A percentile compares a stretch with the other conserved stretches of the same genome.
phyloP scores from a whole-genome alignment of 208 protist genomes.

The Crithidia fasciculata region DNA sequence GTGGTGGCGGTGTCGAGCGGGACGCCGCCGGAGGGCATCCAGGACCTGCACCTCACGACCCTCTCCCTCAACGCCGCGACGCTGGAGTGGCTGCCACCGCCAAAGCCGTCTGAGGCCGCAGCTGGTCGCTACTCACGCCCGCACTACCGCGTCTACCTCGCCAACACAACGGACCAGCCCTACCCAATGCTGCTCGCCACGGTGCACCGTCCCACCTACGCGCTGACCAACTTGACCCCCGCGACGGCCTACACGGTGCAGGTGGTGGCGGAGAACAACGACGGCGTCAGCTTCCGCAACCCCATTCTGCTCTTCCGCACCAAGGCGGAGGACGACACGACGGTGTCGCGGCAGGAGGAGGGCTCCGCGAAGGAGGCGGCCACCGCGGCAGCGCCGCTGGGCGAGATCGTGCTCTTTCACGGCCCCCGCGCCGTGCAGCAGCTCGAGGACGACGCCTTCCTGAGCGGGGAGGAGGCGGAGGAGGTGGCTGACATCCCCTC shows the following conservation, averaged over 20 bases:
- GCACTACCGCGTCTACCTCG: constrained; percentile 75
- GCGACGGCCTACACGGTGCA: constrained; percentile 84
- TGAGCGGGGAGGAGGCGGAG: not conserved
- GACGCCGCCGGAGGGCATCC: constrained; percentile 82
- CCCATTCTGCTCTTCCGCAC: constrained; percentile 81
- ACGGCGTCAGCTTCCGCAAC: constrained; percentile 88
- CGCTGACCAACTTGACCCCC: constrained; percentile 62
- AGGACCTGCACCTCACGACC: constrained; percentile 55
- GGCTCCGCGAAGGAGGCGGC: constrained; percentile 1
- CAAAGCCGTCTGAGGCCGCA: constrained; percentile 26
- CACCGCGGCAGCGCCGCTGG: constrained; percentile 9
- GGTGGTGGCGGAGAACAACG: constrained; percentile 79
- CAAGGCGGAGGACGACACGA: constrained; percentile 58
- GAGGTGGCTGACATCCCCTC: constrained; percentile 33
- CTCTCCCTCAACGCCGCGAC: constrained; percentile 65
- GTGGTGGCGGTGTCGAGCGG: constrained; percentile 71
- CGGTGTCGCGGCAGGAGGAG: constrained; percentile 46
- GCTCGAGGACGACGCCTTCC: constrained; percentile 4
- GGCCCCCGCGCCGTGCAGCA: constrained; percentile 23
- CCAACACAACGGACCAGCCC: constrained; percentile 37
- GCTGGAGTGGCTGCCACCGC: constrained; percentile 73
- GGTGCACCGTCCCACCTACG: constrained; percentile 43
- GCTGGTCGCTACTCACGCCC: constrained; percentile 39
- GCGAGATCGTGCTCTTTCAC: constrained; percentile 31
- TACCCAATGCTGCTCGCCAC: constrained; percentile 47